Evolutionary conservation across 2,329 filamentous ascomycete species (phyloP).

Genomic region (Colletotrichum echinochloae): DNA sequence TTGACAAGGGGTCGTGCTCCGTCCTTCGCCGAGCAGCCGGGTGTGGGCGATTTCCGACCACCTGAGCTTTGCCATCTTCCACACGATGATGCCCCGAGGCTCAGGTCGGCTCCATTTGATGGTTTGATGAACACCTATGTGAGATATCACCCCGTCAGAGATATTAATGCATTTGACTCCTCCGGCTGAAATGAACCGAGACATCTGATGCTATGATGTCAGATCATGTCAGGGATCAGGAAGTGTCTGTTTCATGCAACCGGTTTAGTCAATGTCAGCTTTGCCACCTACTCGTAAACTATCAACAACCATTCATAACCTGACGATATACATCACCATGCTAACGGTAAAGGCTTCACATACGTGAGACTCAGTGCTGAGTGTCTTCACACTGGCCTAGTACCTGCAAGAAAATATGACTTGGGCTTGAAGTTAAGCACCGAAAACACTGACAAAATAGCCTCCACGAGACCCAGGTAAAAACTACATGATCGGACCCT

Average conservation of each 20-base stretch:
- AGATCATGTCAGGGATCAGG: too few relatives aligned
- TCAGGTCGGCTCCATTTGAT: not conserved
- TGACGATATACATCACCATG: not conserved
- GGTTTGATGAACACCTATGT: not conserved
- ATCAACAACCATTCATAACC: too few relatives aligned
- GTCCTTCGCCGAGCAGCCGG: not conserved
- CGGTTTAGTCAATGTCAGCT: fast-evolving
- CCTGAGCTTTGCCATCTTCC: not conserved
- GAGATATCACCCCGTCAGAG: not conserved
- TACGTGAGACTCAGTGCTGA: too few relatives aligned
- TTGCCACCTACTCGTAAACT: not conserved
- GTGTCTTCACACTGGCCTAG: not conserved
- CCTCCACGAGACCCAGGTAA: not conserved
- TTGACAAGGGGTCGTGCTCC: not conserved
- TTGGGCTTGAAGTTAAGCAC: not conserved
- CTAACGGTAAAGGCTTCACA: too few relatives aligned
- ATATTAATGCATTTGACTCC: not conserved
- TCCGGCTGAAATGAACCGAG: not conserved
- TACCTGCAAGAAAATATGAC: too few relatives aligned
- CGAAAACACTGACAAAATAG: too few relatives aligned
- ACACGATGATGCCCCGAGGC: not conserved
- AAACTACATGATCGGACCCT: too few relatives aligned
- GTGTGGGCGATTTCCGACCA: not conserved
- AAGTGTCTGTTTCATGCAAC: not conserved
- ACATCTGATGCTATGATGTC: not conserved